A percentile compares a stretch with the other conserved stretches of the same genome.
phyloP scores from a whole-genome alignment of 2,329 filamentous ascomycete species.

The Emericellopsis cladophorae region DNA sequence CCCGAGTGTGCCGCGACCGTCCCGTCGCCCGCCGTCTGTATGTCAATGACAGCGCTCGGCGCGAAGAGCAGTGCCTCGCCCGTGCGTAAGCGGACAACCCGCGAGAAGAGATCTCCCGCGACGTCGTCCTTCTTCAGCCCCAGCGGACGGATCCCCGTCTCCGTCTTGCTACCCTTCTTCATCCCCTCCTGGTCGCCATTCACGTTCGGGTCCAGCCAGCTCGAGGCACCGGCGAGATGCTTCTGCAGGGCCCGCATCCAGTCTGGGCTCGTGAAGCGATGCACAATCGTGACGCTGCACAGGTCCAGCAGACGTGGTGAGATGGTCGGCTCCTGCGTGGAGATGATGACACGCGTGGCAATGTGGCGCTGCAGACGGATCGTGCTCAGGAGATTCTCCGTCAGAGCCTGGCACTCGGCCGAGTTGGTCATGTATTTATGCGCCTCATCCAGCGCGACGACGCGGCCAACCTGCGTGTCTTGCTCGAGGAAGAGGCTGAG shows the following conservation, averaged over 20 bases:
- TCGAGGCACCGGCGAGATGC: conserved; percentile 28
- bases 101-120: conserved; percentile 19
- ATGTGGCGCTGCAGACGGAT: conserved; percentile 63
- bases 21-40: not conserved
- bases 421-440: conserved; percentile 60
- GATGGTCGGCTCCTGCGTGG: conserved; percentile 67
- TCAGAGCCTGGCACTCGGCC: conserved; percentile 42
- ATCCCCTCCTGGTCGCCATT: not conserved
- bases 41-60: conserved; percentile 24
- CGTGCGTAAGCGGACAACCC: conserved; percentile 26
- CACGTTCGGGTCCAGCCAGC: not conserved
- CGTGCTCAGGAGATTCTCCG: conserved; percentile 44
- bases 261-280: conserved; percentile 55
- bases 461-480: conserved; percentile 28
- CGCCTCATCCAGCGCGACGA: conserved; percentile 64
- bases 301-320: conserved; percentile 56
- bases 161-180: no score
- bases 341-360: conserved; percentile 54
- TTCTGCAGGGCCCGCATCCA: conserved; percentile 37
- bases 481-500: conserved; percentile 53
- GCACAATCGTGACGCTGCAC: conserved; percentile 59
- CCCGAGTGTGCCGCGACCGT: not conserved
- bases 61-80: conserved; percentile 34
- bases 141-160: not conserved
- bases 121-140: not conserved